phyloP scores from a whole-genome alignment of 129 eudicot genomes.

The Helichrysum umbraculigerum region DNA sequence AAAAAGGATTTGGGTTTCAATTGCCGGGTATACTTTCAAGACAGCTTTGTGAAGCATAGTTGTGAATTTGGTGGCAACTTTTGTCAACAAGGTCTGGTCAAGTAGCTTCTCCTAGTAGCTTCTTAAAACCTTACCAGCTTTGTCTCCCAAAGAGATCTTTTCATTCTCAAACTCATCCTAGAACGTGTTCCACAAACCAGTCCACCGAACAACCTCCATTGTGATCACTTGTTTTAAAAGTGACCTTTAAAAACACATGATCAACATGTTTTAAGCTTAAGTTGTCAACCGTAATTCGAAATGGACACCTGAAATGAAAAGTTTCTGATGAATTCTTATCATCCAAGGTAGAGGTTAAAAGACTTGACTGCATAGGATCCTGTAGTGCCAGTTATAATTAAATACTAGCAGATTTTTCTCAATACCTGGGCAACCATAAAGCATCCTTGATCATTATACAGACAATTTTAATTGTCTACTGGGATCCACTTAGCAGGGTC shows the following conservation, averaged over 20 bases:
- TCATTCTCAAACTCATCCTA: constrained; percentile 85
- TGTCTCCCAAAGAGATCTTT: constrained; percentile 78
- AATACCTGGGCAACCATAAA: constrained; percentile 70
- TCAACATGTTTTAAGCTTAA: neutral
- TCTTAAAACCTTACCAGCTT: constrained; percentile 86
- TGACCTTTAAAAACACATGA: constrained; percentile 39
- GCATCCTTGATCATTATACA: neutral
- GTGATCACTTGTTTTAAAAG: constrained; percentile 78
- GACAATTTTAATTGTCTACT: constrained; percentile 30
- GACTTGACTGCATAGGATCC: constrained; percentile 97
- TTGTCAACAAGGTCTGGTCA: too few relatives aligned
- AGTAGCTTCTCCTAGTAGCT: too few relatives aligned
- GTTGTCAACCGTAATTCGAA: neutral
- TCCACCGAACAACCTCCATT: constrained; percentile 95
- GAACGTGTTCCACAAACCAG: constrained; percentile 67
- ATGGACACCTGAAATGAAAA: constrained; percentile 67
- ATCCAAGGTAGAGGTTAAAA: constrained; percentile 83
- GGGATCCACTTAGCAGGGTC: constrained; percentile 82
- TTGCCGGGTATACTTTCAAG: too few relatives aligned
- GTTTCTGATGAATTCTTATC: constrained; percentile 84
- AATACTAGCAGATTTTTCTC: constrained; percentile 90
- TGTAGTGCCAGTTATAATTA: constrained; percentile 87
- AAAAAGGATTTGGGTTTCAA: too few relatives aligned
- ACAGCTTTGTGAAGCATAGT: too few relatives aligned
- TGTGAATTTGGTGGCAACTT: too few relatives aligned